Evolutionary conservation across 345 rosid species (phyloP), one percentile per base, ranked within the genome.

Genomic region (Arabidopsis arenosa): DNA sequence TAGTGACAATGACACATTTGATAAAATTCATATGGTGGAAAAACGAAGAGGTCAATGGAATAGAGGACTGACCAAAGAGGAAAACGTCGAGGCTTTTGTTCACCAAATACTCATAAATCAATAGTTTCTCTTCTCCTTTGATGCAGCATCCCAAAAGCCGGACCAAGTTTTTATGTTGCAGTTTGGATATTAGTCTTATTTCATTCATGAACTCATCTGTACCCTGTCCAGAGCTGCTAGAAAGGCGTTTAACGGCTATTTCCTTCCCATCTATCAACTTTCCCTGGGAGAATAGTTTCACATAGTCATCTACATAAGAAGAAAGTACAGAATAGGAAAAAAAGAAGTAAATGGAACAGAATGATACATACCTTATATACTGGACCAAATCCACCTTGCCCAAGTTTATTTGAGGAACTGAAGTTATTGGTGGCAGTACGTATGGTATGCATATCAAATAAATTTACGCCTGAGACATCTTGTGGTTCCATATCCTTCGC

Each of bases 131-230:
- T 9, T 82, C 89, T 33, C 71, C 77, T 10, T 83, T 60, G 40
- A 81, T 73, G 83, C 92, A 84, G 35, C 81, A 89, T 18, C 93
- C 93, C 2, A 91, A 44, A 53, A 89, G 82, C 64, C 77, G 78
- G 3, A 86, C 89, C 60, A 89, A 87, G 68, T 91, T 89, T 52
- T 83, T 73, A 55, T 91, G 95, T 66, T 91, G 95, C 47, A 91
- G 95, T 63, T 83, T 88, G 62, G 85, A 75, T 26, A 82, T 79
- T 49, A 79, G 40, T 37, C 14, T 60, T 55, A 76, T 72, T 26
- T 75, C 85, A 68, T 68, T 86, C 80, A 62, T 81, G 75, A 86
- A 85, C 75, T 86, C 88, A 5, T 57, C 43, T 30, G 32, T 36
- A 26, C 90, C 88, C 61, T 87, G 88, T 15, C 81, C 82, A 2